Evolutionary conservation across 345 rosid species (phyloP).

Genomic region (Garcia nutans): DNA sequence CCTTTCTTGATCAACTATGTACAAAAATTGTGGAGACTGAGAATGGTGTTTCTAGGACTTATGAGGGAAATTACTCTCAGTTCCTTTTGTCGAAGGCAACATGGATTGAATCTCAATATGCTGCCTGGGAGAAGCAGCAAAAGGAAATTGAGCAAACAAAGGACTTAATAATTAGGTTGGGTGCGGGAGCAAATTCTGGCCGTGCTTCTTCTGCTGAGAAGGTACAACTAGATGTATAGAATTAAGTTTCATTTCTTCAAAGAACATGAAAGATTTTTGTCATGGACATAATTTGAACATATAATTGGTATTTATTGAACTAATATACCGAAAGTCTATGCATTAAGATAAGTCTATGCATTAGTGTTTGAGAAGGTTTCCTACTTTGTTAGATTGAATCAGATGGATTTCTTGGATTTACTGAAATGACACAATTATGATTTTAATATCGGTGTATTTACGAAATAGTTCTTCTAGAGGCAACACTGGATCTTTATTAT

Average conservation of each 20-base stretch:
- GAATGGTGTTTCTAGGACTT: conserved; percentile 88
- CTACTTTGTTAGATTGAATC: background rate
- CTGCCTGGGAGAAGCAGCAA: conserved; percentile 92
- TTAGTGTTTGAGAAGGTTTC: background rate
- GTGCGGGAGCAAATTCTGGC: conserved; percentile 84
- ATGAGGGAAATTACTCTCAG: conserved; percentile 83
- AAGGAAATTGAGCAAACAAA: conserved; percentile 81
- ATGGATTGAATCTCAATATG: conserved; percentile 71
- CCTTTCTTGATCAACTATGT: conserved; percentile 93
- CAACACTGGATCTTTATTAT: background rate
- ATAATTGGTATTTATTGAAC: background rate
- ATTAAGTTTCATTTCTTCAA: background rate
- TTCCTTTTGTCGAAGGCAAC: conserved; percentile 67
- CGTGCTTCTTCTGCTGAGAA: conserved; percentile 98
- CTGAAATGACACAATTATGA: background rate
- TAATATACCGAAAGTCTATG: background rate
- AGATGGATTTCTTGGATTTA: background rate
- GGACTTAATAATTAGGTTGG: conserved; percentile 69
- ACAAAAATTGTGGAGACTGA: conserved; percentile 96
- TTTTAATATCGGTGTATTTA: background rate
- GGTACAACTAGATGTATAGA: conserved; percentile 36
- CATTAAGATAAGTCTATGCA: background rate
- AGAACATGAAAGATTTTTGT: background rate
- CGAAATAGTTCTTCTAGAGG: background rate
- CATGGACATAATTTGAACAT: background rate